Percentiles rank a stretch among this genome's conserved stretches.
Evolutionary conservation across 2,329 filamentous ascomycete species (phyloP).

Genomic region (Penicillium olsonii): DNA sequence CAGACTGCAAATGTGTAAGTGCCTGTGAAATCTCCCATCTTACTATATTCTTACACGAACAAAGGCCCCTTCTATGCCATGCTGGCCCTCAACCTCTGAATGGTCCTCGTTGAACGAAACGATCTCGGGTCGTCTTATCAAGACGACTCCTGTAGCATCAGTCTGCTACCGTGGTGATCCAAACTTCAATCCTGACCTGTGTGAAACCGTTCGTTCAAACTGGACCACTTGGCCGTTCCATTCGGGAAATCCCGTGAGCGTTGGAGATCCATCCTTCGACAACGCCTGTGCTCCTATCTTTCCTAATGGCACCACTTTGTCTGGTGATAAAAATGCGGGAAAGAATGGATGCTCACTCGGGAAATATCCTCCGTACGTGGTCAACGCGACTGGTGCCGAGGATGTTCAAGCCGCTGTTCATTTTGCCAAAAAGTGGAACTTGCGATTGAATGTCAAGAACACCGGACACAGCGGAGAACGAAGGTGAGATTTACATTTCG

Average conservation of each 20-base stretch:
- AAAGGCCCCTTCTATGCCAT: background rate
- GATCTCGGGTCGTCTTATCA: background rate
- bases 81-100: background rate
- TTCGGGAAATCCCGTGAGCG: background rate
- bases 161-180: background rate
- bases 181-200: background rate
- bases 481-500: no score
- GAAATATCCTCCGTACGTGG: conserved; percentile 23
- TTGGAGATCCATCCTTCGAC: background rate
- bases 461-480: conserved; percentile 60
- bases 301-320: background rate
- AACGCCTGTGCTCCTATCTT: background rate
- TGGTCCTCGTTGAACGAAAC: background rate
- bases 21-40: no score
- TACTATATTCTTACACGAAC: no score
- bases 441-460: conserved; percentile 51
- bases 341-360: conserved; percentile 17
- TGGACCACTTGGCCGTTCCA: background rate
- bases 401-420: conserved; percentile 29
- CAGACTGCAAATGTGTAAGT: no score
- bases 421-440: conserved; percentile 18
- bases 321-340: background rate
- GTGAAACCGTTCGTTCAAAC: background rate
- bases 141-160: background rate
- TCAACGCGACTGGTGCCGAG: conserved; percentile 25